A percentile compares a stretch with the other conserved stretches of the same genome.
Evolutionary conservation across 2,329 filamentous ascomycete genomes (phyloP).

Genomic region (Aspergillus intermedius): DNA sequence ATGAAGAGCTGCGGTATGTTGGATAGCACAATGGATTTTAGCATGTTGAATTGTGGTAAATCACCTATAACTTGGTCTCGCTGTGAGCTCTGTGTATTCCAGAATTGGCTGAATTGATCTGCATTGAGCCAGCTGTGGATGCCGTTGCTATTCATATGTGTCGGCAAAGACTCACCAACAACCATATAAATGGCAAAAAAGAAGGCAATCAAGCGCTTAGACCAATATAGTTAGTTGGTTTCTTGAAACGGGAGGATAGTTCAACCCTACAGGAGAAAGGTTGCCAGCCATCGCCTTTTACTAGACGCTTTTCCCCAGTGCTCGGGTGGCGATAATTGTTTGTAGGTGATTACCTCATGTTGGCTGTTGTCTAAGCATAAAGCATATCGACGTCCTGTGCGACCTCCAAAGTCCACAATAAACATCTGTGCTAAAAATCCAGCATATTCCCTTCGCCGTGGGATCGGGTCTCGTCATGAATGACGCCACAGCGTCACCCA

Average conservation of each 20-base stretch:
- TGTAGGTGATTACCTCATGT: no score
- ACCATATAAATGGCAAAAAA: no score
- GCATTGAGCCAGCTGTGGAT: no score
- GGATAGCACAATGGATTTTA: slow-evolving; percentile 13
- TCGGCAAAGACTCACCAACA: no score
- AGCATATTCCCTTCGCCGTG: slow-evolving; percentile 1
- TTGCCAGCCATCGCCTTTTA: background rate
- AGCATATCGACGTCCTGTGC: no score
- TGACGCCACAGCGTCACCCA: slow-evolving; percentile 20
- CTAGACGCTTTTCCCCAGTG: slow-evolving; percentile 6
- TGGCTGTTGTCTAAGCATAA: background rate
- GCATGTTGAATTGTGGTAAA: background rate
- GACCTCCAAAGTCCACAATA: no score
- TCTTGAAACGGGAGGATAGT: background rate
- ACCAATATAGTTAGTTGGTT: no score
- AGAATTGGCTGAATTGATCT: no score
- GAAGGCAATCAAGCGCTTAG: no score
- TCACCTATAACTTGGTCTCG: no score
- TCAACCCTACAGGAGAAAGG: slow-evolving; percentile 1
- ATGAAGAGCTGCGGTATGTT: slow-evolving; percentile 29
- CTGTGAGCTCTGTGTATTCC: no score
- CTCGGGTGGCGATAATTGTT: background rate
- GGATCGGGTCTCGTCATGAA: slow-evolving; percentile 12
- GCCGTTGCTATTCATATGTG: no score
- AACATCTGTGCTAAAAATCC: background rate